Evolutionary conservation across 352 stramenopile species (phyloP).

Genomic region (Phytophthora capsici): DNA sequence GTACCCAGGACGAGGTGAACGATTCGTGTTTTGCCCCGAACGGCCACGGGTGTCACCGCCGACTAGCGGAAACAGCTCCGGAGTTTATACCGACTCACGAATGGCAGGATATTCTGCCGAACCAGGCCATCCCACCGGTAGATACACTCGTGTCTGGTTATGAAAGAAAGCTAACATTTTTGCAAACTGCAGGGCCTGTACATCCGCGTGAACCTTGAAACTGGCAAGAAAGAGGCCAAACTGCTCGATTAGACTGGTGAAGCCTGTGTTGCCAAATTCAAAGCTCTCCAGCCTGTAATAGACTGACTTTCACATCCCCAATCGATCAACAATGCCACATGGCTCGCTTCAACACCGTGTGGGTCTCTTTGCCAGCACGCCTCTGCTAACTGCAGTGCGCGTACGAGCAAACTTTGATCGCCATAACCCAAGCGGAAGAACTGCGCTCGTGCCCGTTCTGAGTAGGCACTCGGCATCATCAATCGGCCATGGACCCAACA

Average conservation of each 20-base stretch:
- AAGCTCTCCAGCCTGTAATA: background rate
- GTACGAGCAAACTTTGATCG: constrained; percentile 15
- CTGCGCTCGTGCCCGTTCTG: constrained; percentile 7
- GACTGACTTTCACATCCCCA: constrained; percentile 1
- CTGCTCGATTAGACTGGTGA: constrained; percentile 39
- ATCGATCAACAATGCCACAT: constrained; percentile 19
- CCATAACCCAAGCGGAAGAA: background rate
- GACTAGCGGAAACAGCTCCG: constrained; percentile 22
- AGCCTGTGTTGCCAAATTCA: background rate
- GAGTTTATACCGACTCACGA: constrained; percentile 72
- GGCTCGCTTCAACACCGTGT: constrained; percentile 29
- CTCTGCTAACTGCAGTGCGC: constrained; percentile 25
- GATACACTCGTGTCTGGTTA: background rate
- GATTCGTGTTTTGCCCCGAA: constrained; percentile 16
- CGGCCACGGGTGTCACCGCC: constrained; percentile 22
- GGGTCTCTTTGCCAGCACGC: constrained; percentile 21
- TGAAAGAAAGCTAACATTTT: background rate
- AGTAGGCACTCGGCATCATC: background rate
- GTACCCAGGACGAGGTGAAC: constrained; percentile 8
- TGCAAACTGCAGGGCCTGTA: constrained; percentile 48
- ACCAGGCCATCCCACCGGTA: constrained; percentile 59
- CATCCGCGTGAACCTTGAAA: constrained; percentile 64
- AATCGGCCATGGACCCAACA: background rate
- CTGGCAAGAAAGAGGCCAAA: constrained; percentile 70
- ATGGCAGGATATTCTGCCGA: constrained; percentile 62